These are phyloP conservation scores for Pleurotus ostreatus DNA, from an alignment of 768 basidiomycete genomes.

Conservation along the genomic window DNA sequence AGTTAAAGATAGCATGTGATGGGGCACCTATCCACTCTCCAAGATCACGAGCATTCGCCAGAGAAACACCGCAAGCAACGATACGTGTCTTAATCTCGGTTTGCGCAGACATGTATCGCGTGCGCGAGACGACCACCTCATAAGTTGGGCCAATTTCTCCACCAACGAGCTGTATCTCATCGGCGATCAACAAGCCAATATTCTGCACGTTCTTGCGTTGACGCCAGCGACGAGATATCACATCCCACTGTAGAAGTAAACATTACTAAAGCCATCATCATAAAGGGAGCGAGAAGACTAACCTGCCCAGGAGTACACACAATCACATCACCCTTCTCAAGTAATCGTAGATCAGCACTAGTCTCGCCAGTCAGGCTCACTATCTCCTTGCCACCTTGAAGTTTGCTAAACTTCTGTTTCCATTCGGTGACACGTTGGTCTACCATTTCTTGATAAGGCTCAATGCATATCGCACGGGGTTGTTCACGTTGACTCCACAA, in stretches of 20 bases:
- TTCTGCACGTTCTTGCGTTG: slow-evolving; percentile 96
- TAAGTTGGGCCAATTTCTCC: slow-evolving; percentile 96
- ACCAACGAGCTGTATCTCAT: slow-evolving; percentile 93
- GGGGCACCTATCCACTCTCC: slow-evolving; percentile 98
- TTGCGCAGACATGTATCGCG: slow-evolving; percentile 94
- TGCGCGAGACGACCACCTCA: slow-evolving; percentile 92
- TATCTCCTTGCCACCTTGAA: slow-evolving; percentile 93
- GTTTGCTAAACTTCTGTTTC: slow-evolving; percentile 72
- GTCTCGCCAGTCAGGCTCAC: slow-evolving; percentile 93
- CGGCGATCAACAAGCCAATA: slow-evolving; percentile 88
- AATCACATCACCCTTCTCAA: slow-evolving; percentile 90
- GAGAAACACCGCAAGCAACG: slow-evolving; percentile 90
- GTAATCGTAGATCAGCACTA: slow-evolving; percentile 81
- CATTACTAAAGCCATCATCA: slow-evolving; percentile 1
- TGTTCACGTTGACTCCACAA: slow-evolving; percentile 88
- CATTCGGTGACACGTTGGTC: slow-evolving; percentile 88
- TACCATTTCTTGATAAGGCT: slow-evolving; percentile 98
- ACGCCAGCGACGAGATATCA: slow-evolving; percentile 91
- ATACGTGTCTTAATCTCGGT: slow-evolving; percentile 91
- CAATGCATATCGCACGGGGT: slow-evolving; percentile 87
- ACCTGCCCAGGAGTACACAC: slow-evolving; percentile 92
- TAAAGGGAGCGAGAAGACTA: slow-evolving; percentile 20
- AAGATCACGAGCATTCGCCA: slow-evolving; percentile 92
- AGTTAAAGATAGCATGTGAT: slow-evolving; percentile 95
- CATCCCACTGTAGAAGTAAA: slow-evolving; percentile 73